These are phyloP conservation scores for Penstemon barbatus DNA, from an alignment of 257 asterid genomes.

Conservation along the genomic window DNA sequence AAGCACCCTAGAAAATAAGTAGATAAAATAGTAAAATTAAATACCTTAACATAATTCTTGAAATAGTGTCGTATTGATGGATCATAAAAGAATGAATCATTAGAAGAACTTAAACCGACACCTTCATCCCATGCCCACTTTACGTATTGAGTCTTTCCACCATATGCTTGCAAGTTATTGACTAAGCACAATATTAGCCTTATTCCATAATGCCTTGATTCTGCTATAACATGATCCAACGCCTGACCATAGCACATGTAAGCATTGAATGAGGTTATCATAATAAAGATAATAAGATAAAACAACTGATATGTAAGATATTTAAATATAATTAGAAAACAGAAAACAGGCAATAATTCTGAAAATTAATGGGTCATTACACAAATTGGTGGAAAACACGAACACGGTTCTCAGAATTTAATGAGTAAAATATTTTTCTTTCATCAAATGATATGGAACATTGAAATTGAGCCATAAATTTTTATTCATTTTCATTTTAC, in stretches of 20 bases:
- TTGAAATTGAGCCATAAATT: no score
- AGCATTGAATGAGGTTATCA: slow-evolving; percentile 19
- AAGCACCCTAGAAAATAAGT: neutral
- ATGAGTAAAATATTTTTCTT: no score
- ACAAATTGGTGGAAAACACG: slow-evolving; percentile 23
- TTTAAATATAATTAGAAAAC: slow-evolving; percentile 5
- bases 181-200: slow-evolving; percentile 81
- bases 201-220: slow-evolving; percentile 70
- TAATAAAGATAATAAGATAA: slow-evolving; percentile 10
- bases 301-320: slow-evolving; percentile 1
- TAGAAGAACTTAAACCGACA: slow-evolving; percentile 86
- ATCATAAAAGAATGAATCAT: slow-evolving; percentile 95
- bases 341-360: neutral
- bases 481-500: no score
- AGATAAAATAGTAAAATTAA: slow-evolving; percentile 18
- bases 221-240: slow-evolving; percentile 93
- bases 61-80: slow-evolving; percentile 87
- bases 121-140: slow-evolving; percentile 99
- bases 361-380: slow-evolving; percentile 23
- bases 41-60: slow-evolving; percentile 86
- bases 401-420: no score
- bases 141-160: slow-evolving; percentile 93
- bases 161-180: slow-evolving; percentile 95
- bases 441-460: no score
- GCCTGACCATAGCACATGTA: slow-evolving; percentile 50